Base-by-base conservation (phyloP, 1,284 basidiomycete genomes). In the Ustilago loliicola region DNA sequence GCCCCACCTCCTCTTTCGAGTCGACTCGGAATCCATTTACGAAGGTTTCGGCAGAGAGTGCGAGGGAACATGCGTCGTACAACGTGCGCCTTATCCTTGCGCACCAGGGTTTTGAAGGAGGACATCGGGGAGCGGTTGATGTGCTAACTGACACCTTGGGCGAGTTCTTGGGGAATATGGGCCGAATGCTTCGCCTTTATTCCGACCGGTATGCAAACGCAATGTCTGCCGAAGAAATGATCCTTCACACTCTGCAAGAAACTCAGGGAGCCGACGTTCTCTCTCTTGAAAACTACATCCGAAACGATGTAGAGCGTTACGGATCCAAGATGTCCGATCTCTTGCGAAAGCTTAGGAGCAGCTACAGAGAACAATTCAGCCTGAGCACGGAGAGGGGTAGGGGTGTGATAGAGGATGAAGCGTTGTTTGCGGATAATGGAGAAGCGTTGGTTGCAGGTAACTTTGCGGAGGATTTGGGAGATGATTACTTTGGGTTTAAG, bases 151-250 rank as follows among this genome's bases (percentile, higher is more conserved):
- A 92, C 54, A 92, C 96, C 3, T 90, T 92, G 0, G 89, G 91
- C 0, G 93, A 96, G 80, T 97, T 94, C 86, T 83, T 98, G 1
- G 87, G 90, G 47, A 96, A 95, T 81, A 90, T 98, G 38, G 96
- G 96, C 1, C 90, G 92, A 54, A 96, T 94, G 13, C 90, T 98
- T 61, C 90, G 92, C 51, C 92, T 93, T 81, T 88, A 95, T 70
- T 88, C 90, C 25, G 96, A 98, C 86, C 93, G 93, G 79, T 94
- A 93, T 87, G 90, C 90, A 0, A 88, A 90, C 50, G 90, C 89
- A 51, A 94, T 98, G 92, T 91, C 91, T 5, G 86, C 93, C 0
- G 94, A 96, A 93, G 94, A 97, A 90, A 94, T 98, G 56, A 91
- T 97, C 36, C 89, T 95, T 3, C 94, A 96, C 86, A 93, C 93